Base-by-base conservation (phyloP, 2,329 filamentous ascomycete genomes). In the Penicillium sp. region DNA sequence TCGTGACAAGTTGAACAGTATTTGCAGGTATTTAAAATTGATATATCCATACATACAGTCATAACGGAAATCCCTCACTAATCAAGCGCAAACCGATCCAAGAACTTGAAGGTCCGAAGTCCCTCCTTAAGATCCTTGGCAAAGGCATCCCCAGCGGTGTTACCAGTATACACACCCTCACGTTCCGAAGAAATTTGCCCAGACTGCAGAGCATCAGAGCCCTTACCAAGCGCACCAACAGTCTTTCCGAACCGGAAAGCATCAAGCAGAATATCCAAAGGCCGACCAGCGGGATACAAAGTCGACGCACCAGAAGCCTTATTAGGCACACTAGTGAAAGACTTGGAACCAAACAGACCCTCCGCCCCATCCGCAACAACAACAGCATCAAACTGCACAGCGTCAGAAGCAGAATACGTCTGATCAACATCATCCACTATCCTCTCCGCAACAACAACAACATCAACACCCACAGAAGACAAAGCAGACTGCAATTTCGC, bases 181-280 rank as follows among this genome's bases (percentile, higher is more conserved):
- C 71, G 68, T 0, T 66, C 59, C 3, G 60, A 55, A 13, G 66
- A 66, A 49, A 88, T 80, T 1, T 80, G 80, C 0, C 78, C 78
- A 13, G 70, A 72, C 1, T 69, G 61, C 6, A 83, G 71, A 4
- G 78, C 72, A 21, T 57, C 53, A n/a, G 63, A 74, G 0, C 73
- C 74, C 13, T 67, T 71, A 1, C 86, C 87, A 1, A 89, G 62
- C 29, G 82, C 83, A 15, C 79, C 87, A 25, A 91, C 77, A 0
- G 89, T 86, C 79, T 91, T 91, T 4, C 87, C 88, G 78, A 86
- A 91, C 25, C 83, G 77, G 75, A 85, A 91, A 0, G 80, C 83
- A 66, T 87, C 83, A 17, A 79, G 69, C 19, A 90, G 70, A 50
- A 91, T 87, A 75, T 89, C 82, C 2, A 81, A 72, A 0, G 88